Base-by-base conservation (phyloP, 2,329 filamentous ascomycete species). In the Camptophora hylomeconis region DNA sequence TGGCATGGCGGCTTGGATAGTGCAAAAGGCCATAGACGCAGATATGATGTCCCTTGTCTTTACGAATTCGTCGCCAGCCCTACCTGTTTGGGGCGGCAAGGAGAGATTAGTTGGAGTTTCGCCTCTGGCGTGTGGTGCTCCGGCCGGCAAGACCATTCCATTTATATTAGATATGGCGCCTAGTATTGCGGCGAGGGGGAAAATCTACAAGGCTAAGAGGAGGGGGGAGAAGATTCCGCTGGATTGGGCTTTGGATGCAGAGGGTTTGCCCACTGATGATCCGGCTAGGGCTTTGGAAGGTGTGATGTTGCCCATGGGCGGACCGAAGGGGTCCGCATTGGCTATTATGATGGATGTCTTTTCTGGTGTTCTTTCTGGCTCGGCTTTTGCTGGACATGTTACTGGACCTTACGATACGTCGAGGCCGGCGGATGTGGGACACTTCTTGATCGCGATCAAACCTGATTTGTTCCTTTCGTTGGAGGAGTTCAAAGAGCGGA, bases 321-420 rank as follows among this genome's bases (percentile, higher is more conserved):
- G 82, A 0, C 80, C 81, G 0, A 89, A 89, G 51, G 82, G 82
- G 0, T 80, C 75, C 2, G 82, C 69, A 0, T 51, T 89, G 21
- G 61, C 78, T 1, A 70, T 89, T 31, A 87, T 84, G 78, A 89
- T 89, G 82, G 80, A 89, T 47, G 77, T 92, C 2, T 87, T 89
- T 47, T 84, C 79, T 0, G 81, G 80, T 1, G 58, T 61, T n/a
- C 42, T 89, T 0, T 82, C 78, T 0, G 81, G 80, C 0, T 76
- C 74, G 17, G 80, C 80, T 0, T 89, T 82, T 52, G 82, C 79
- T 0, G 80, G 80, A 0, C 63, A 79, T 45, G 81, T 89, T 11
- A 79, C 74, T 0, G 70, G 70, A 11, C 82, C 81, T 0, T 89
- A 89, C 49, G 79, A 84, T 45, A 65, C 75, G 3, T 74, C 68